Conservation (phyloP, 2,329 filamentous ascomycete genomes). For the Colletotrichum ledebouriae region DNA sequence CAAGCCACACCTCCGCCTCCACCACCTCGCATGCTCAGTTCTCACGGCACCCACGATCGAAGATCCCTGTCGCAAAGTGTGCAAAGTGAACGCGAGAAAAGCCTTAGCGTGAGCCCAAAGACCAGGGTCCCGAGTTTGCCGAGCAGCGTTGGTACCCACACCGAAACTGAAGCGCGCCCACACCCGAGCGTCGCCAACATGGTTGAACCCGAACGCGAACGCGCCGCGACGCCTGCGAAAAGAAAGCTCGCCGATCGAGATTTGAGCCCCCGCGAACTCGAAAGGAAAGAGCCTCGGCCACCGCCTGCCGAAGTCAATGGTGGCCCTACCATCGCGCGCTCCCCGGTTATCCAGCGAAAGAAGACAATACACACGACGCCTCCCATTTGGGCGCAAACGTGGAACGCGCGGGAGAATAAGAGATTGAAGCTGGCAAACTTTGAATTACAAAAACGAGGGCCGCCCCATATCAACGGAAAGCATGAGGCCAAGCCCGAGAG, state of each 20-base stretch:
- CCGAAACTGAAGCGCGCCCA: constrained; percentile 41
- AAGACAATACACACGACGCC: constrained; percentile 55
- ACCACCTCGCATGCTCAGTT: constrained; percentile 54
- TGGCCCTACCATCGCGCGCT: constrained; percentile 42
- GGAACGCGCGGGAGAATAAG: constrained; percentile 51
- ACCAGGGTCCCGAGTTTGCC: constrained; percentile 71
- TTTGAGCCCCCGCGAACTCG: constrained; percentile 64
- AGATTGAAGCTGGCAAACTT: constrained; percentile 60
- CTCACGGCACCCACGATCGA: constrained; percentile 62
- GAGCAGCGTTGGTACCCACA: constrained; percentile 55
- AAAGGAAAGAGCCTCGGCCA: constrained; percentile 62
- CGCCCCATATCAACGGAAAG: constrained; percentile 56
- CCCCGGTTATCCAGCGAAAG: constrained; percentile 52
- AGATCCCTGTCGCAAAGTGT: constrained; percentile 68
- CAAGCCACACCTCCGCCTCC: constrained; percentile 50
- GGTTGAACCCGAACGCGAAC: constrained; percentile 51
- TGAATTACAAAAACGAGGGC: constrained; percentile 57
- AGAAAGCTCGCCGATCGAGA: constrained; percentile 64
- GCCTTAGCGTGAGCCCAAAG: constrained; percentile 83
- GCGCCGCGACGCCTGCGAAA: constrained; percentile 58
- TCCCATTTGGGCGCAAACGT: constrained; percentile 65
- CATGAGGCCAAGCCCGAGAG: constrained; percentile 50
- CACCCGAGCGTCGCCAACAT: constrained; percentile 39
- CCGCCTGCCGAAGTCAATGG: constrained; percentile 66
- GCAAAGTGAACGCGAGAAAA: constrained; percentile 75